Evolutionary conservation across 495 filamentous ascomycete species (phyloP), one percentile per base, ranked within the genome.

Genomic region (Hyaloscypha bicolor): DNA sequence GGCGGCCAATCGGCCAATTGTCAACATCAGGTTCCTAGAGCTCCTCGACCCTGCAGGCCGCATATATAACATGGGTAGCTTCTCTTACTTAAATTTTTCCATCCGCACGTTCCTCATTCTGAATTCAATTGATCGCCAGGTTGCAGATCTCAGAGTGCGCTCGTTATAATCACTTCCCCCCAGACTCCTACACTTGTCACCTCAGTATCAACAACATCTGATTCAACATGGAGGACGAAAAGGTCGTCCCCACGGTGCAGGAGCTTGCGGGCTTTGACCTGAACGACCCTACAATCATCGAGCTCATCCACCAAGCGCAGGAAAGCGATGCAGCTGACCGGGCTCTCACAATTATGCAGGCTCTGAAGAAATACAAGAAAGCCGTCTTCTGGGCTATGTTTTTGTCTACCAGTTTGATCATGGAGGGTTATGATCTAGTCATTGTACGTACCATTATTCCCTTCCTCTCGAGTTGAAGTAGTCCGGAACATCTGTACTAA

Each of bases 361-460:
- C 81, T 62, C 74, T 85, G 60, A 75, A 66, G 55, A 75, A 83
- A 8, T 85, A 84, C 65, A 82, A 81, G 37, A 78, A 79, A 39
- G 68, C 63, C 21, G 63, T 70, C 4, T 56, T 62, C 32, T 67
- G 55, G 59, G 57, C 69, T 3, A 67, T 71, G 56, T n/a, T 81
- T 21, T 67, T 81, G 9, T 79, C 76, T 22, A 76, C 72, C 14
- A 73, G 76, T 30, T 72, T 80, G 9, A 72, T 78, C 39, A 82
- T 81, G 80, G 80, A 81, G 64, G 80, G 78, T 21, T 82, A 76
- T 69, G 80, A 81, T 68, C 67, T 75, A 1, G 69, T 72, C 33
- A 71, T 82, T 3, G 68, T 67, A 21, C 63, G 30, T 51, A 31
- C 0, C 55, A 31, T 22, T 56, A 1, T 56, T 4, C 5, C n/a